Percentiles rank a stretch among this genome's conserved stretches.
phyloP scores from a whole-genome alignment of 2,329 filamentous ascomycete genomes.

The Diatrype stigma region DNA sequence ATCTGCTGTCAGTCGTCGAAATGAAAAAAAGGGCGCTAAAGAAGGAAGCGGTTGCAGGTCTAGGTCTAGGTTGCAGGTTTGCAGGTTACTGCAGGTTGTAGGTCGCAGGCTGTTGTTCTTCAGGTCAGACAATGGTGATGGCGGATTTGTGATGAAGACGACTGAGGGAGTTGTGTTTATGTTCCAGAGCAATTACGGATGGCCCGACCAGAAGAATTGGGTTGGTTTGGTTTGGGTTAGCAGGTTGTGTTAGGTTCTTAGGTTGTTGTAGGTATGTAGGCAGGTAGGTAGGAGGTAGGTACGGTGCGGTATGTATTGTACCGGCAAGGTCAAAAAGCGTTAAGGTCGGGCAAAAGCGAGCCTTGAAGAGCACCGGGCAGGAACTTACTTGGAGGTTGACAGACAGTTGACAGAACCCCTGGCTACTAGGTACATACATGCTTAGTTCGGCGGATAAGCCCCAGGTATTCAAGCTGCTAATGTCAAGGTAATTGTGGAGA shows the following conservation, averaged over 20 bases:
- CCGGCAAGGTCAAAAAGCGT: no score
- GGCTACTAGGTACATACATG: background rate
- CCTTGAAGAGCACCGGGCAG: background rate
- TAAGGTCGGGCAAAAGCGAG: no score
- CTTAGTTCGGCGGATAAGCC: background rate
- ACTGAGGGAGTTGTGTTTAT: background rate
- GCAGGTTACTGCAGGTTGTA: no score
- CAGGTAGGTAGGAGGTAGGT: background rate
- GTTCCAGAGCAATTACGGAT: background rate
- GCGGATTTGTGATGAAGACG: background rate
- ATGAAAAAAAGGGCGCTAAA: background rate
- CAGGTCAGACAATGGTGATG: no score
- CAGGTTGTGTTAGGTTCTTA: background rate
- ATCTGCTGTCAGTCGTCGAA: no score
- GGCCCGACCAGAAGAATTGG: background rate
- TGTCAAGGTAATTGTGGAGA: constrained; percentile 1
- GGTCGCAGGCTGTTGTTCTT: no score
- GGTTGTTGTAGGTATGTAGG: background rate
- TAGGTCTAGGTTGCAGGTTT: no score
- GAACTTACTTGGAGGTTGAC: background rate
- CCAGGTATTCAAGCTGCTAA: background rate
- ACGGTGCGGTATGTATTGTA: no score
- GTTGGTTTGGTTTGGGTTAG: background rate
- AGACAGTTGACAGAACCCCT: no score
- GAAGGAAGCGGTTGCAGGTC: background rate